Evolutionary conservation across 495 filamentous ascomycete genomes (phyloP), one percentile per base, ranked within the genome.

Genomic region (Entonaema liquescens): DNA sequence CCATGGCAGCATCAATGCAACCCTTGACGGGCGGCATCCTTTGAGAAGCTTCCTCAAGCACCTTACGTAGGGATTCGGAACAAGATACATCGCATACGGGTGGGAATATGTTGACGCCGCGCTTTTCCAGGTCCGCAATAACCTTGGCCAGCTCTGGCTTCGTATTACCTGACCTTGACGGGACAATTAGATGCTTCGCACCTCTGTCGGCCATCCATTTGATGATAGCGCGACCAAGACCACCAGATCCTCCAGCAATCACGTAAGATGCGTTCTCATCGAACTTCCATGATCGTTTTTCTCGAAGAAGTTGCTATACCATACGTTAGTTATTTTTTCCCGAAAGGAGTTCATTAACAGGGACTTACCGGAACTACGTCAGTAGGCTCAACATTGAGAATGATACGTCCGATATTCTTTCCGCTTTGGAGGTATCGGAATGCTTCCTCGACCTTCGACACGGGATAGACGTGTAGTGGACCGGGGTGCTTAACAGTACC

Each of bases 161-260:
- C 15, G 49, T 50, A 23, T 67, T 67, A 11, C 83, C 87, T 3
- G 82, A 84, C 28, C 88, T 81, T 12, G 85, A 86, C 9, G 88
- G 74, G 8, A 89, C 77, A 4, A 87, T 78, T 4, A 91, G 50
- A 67, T 87, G 72, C 9, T 75, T 78, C 0, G 87, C 89, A 0
- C 88, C 88, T n/a, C 80, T 75, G 2, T 79, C 74, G 12, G 79
- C 81, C 75, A 91, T 79, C 84, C 83, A 88, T 7, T 64, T 79
- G 4, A 83, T 76, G 26, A 91, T 79, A 19, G 83, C 79, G 9
- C 83, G 80, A 19, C 89, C 89, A 4, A 92, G 78, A 2, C 87
- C 89, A 3, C 87, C 84, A 4, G 86, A 77, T 23, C 88, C 86
- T 13, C 89, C 86, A 7, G 83, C 80, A 5, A 91, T 68, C 6